Percentiles rank a stretch among this genome's conserved stretches.
Evolutionary conservation across 2,329 filamentous ascomycete genomes (phyloP).

Genomic region (Stenocarpella maydis): DNA sequence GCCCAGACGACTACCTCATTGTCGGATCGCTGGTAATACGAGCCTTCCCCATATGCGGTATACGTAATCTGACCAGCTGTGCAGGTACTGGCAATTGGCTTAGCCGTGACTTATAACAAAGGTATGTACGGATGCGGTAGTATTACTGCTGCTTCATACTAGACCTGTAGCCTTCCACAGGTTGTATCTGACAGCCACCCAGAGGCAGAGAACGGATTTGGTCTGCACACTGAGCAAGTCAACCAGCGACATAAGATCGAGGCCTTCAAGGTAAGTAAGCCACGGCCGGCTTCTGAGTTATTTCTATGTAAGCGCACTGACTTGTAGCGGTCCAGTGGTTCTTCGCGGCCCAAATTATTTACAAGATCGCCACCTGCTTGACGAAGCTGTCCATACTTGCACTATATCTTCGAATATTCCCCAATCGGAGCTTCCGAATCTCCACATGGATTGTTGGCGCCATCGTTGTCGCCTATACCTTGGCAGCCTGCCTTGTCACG

Average conservation of each 20-base stretch:
- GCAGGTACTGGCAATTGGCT: conserved; percentile 1
- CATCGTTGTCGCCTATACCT: conserved; percentile 9
- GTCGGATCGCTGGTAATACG: conserved; percentile 31
- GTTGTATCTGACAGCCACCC: not conserved
- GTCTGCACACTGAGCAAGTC: conserved; percentile 4
- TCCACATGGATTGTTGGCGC: not conserved
- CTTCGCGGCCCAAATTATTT: conserved; percentile 36
- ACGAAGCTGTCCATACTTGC: conserved; percentile 30
- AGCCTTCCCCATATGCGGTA: not conserved
- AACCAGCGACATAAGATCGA: conserved; percentile 5
- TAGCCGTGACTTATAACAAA: conserved; percentile 14
- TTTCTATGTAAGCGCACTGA: not conserved
- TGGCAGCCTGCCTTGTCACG: conserved; percentile 19
- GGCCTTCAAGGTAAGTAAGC: conserved; percentile 4
- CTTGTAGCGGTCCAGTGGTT: conserved; percentile 30
- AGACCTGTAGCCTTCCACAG: too few relatives aligned
- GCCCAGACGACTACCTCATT: conserved; percentile 34
- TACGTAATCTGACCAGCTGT: not conserved
- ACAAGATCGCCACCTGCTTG: conserved; percentile 36
- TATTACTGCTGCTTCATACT: not conserved
- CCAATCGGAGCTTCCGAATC: not conserved
- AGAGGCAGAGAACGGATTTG: conserved; percentile 20
- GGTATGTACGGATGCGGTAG: not conserved
- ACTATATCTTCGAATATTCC: conserved; percentile 26
- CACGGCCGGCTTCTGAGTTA: not conserved